Percentiles rank a stretch among this genome's conserved stretches.
These are phyloP conservation scores for Puccinia coronata DNA, from an alignment of 1,284 basidiomycete genomes.

Conservation along the genomic window DNA sequence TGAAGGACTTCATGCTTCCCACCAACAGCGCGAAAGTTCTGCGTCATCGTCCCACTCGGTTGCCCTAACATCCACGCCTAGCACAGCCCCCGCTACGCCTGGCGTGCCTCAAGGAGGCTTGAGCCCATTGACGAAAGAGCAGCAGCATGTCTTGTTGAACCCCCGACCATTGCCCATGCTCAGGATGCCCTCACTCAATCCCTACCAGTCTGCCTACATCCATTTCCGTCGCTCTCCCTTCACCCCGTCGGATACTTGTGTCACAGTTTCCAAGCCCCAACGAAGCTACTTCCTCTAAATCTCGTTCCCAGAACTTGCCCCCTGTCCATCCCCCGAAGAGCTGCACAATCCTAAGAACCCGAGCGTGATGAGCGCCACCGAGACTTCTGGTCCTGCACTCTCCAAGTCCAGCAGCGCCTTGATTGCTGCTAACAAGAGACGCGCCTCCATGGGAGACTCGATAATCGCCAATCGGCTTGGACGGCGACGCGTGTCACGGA, in stretches of 20 bases:
- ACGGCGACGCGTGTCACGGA: constrained; percentile 16
- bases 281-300: not conserved
- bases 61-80: not conserved
- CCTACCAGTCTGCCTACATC: constrained; percentile 29
- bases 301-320: not conserved
- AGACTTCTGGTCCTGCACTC: not conserved
- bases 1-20: constrained; percentile 12
- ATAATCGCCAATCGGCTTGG: constrained; percentile 12
- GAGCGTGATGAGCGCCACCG: not conserved
- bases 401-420: not conserved
- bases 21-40: constrained; percentile 12
- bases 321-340: not conserved
- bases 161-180: constrained; percentile 28
- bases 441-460: constrained; percentile 13
- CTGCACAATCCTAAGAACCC: not conserved
- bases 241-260: not conserved
- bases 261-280: not conserved
- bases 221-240: constrained; percentile 32
- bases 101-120: not conserved
- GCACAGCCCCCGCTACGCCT: not conserved
- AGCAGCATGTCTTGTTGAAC: constrained; percentile 18
- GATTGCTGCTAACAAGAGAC: not conserved
- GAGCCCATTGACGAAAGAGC: constrained; percentile 24
- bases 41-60: constrained; percentile 9
- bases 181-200: constrained; percentile 42